phyloP scores from a whole-genome alignment of 2,329 filamentous ascomycete genomes.

The Colletotrichum horii region DNA sequence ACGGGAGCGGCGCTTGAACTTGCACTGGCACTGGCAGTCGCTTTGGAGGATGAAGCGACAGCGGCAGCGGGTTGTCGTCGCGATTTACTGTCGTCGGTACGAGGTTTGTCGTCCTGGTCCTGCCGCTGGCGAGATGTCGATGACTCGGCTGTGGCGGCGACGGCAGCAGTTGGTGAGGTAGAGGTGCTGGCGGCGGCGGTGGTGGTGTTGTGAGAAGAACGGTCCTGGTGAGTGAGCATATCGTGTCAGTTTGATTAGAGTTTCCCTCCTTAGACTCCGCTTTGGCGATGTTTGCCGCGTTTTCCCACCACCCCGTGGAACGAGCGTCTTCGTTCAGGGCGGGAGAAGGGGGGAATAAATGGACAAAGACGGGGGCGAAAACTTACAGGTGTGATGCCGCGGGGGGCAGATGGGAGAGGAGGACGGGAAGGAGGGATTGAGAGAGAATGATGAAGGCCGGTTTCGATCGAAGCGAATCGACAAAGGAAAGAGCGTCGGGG shows the following conservation, averaged over 20 bases:
- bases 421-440: background rate
- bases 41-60: background rate
- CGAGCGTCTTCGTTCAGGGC: conserved; percentile 3
- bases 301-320: conserved; percentile 17
- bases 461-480: conserved; percentile 25
- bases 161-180: background rate
- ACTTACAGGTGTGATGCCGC: conserved; percentile 13
- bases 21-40: background rate
- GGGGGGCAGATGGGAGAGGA: conserved; percentile 2
- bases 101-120: conserved; percentile 3
- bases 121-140: conserved; percentile 14
- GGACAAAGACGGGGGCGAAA: conserved; percentile 7
- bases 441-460: conserved; percentile 15
- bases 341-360: conserved; percentile 18
- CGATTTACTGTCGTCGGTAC: background rate
- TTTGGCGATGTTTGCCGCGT: conserved; percentile 20
- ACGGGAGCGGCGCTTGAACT: background rate
- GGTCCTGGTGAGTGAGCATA: conserved; percentile 19
- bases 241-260: conserved; percentile 25
- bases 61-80: conserved; percentile 9
- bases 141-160: conserved; percentile 10
- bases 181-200: background rate
- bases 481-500: conserved; percentile 25
- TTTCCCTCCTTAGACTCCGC: conserved; percentile 22
- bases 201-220: conserved; percentile 12